Evolutionary conservation across 805 yeast genomes (phyloP).

Genomic region (Saturnispora sekii): DNA sequence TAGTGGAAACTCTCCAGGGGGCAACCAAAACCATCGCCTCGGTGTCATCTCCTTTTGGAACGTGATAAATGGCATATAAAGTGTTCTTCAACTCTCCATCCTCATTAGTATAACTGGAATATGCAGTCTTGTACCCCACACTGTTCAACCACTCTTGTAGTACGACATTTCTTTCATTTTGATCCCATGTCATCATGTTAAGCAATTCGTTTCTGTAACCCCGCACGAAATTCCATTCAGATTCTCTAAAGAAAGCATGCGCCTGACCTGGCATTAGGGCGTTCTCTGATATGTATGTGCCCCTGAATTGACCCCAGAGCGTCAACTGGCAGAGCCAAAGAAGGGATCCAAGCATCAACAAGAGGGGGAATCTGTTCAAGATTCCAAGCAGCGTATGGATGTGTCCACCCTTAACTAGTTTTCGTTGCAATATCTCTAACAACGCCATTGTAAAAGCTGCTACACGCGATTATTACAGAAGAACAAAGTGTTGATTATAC

Average conservation of each 20-base stretch:
- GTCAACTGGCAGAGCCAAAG: slow-evolving; percentile 62
- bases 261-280: slow-evolving; percentile 98
- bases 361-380: slow-evolving; percentile 35
- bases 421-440: slow-evolving; percentile 35
- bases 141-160: slow-evolving; percentile 54
- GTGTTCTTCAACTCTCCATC: slow-evolving; percentile 18
- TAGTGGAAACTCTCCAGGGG: slow-evolving; percentile 66
- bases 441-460: slow-evolving; percentile 31
- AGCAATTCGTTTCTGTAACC: slow-evolving; percentile 63
- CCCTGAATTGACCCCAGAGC: slow-evolving; percentile 68
- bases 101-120: slow-evolving; percentile 23
- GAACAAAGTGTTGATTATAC: too few relatives aligned
- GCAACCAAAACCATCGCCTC: slow-evolving; percentile 88
- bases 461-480: too few relatives aligned
- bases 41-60: slow-evolving; percentile 93
- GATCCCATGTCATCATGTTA: slow-evolving; percentile 28
- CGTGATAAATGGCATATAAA: slow-evolving; percentile 75
- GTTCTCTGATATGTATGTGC: slow-evolving; percentile 86
- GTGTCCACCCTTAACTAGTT: slow-evolving; percentile 34
- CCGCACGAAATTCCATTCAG: slow-evolving; percentile 86
- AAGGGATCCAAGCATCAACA: slow-evolving; percentile 38
- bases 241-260: slow-evolving; percentile 79
- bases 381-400: slow-evolving; percentile 35
- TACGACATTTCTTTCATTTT: slow-evolving; percentile 33
- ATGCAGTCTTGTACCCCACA: slow-evolving; percentile 60